Evolutionary conservation across 805 yeast genomes (phyloP).

Genomic region (Starmerella floricola): DNA sequence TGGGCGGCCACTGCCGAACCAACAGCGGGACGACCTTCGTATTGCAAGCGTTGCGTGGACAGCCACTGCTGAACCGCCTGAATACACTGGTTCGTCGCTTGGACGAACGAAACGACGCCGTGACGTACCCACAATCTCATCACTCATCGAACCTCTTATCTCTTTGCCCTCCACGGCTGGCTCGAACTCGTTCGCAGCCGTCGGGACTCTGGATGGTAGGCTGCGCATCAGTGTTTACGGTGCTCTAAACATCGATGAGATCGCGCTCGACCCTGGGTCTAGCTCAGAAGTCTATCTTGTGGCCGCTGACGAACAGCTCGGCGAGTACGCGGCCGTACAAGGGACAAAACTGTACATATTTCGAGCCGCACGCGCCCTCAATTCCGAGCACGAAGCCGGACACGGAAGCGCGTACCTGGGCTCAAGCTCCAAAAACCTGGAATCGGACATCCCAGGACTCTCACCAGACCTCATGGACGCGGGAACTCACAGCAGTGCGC

Average conservation of each 20-base stretch:
- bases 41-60: conserved; percentile 6
- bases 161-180: background rate
- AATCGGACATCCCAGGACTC: background rate
- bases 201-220: conserved; percentile 23
- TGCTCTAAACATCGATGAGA: conserved; percentile 26
- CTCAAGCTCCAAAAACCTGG: no score
- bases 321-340: conserved; percentile 11
- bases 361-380: background rate
- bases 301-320: background rate
- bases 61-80: no score
- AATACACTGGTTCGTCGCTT: no score
- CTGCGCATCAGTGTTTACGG: conserved; percentile 29
- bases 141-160: background rate
- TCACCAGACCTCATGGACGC: background rate
- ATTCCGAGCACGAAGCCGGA: background rate
- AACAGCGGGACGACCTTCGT: background rate
- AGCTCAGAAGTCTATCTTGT: conserved; percentile 4
- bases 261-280: conserved; percentile 5
- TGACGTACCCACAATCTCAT: background rate
- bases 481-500: background rate
- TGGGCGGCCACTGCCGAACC: conserved; percentile 30
- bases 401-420: no score
- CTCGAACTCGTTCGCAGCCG: conserved; percentile 22
- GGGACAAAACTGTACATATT: conserved; percentile 1
- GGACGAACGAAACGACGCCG: no score